Percentiles rank a stretch among this genome's conserved stretches.
Evolutionary conservation across 768 basidiomycete genomes (phyloP).

Genomic region (Pulveroboletus sp.): DNA sequence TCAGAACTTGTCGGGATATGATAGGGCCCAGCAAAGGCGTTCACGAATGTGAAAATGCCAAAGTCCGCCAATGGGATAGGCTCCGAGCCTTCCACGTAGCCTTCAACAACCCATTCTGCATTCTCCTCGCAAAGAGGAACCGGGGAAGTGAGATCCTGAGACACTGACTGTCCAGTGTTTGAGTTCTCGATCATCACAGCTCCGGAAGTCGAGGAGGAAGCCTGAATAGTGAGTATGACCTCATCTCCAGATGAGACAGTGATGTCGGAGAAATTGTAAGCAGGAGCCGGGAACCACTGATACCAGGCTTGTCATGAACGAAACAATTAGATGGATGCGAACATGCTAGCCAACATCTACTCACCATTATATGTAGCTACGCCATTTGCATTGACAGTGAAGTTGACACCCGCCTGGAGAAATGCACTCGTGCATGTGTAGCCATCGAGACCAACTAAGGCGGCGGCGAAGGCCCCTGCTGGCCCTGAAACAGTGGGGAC

Average conservation of each 20-base stretch:
- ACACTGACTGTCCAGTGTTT: not conserved
- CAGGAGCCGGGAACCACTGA: not conserved
- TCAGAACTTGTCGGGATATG: not conserved
- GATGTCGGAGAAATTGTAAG: not conserved
- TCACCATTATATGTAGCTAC: not conserved
- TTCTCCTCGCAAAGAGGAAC: not conserved
- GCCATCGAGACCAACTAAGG: constrained; percentile 11
- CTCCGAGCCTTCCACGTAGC: not conserved
- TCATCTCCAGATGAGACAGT: not conserved
- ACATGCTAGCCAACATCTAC: not conserved
- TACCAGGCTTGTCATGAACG: constrained; percentile 1
- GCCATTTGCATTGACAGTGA: not conserved
- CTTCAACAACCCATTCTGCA: constrained; percentile 3
- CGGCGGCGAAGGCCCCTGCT: not conserved
- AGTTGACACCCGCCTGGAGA: constrained; percentile 5
- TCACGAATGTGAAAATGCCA: not conserved
- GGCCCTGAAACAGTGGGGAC: not conserved
- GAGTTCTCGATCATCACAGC: not conserved
- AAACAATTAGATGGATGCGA: not conserved
- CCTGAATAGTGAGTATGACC: not conserved
- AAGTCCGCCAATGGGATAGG: not conserved
- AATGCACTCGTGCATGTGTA: not conserved
- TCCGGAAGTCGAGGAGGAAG: not conserved
- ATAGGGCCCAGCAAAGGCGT: not conserved
- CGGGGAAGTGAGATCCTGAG: not conserved